Conservation (phyloP, 108 stramenopile species). For the Pseudonitzschia multiseries region DNA sequence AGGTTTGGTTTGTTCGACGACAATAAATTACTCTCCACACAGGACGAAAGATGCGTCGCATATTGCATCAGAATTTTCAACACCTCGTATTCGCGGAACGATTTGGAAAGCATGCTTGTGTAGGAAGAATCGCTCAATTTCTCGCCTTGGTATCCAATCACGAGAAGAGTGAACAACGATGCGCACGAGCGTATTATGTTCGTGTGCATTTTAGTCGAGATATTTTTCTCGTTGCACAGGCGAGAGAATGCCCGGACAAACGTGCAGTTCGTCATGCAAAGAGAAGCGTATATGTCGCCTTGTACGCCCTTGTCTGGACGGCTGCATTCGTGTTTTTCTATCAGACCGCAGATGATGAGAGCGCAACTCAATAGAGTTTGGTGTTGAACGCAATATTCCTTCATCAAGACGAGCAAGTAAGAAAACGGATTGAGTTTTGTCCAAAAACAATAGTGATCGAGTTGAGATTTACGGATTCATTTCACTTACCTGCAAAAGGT, state of each 20-base stretch:
- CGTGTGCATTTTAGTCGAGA: not conserved
- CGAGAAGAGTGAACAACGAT: constrained; percentile 3
- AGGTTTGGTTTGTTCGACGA: not conserved
- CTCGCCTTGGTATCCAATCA: constrained; percentile 1
- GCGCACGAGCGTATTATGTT: constrained; percentile 6
- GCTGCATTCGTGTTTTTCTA: constrained; percentile 1
- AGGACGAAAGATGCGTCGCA: constrained; percentile 6
- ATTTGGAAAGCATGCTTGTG: constrained; percentile 2
- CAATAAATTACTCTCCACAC: constrained; percentile 4
- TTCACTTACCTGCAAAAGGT: not conserved
- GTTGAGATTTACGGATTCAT: not conserved
- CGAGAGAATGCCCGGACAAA: constrained; percentile 3
- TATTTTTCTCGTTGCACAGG: constrained; percentile 3
- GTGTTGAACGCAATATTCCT: constrained; percentile 10
- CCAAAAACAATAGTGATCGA: too few species aligned
- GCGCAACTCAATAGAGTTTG: constrained; percentile 10
- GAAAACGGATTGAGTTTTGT: not conserved
- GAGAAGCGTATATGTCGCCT: constrained; percentile 4
- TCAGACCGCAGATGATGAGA: constrained; percentile 1
- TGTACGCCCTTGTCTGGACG: constrained; percentile 5
- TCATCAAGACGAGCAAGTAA: not conserved
- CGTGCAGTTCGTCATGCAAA: constrained; percentile 12
- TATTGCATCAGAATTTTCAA: constrained; percentile 21
- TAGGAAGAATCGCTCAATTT: constrained; percentile 9
- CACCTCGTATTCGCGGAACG: constrained; percentile 28